Base-by-base conservation (phyloP, 2,329 filamentous ascomycete species). In the Pseudomassariella vexata region DNA sequence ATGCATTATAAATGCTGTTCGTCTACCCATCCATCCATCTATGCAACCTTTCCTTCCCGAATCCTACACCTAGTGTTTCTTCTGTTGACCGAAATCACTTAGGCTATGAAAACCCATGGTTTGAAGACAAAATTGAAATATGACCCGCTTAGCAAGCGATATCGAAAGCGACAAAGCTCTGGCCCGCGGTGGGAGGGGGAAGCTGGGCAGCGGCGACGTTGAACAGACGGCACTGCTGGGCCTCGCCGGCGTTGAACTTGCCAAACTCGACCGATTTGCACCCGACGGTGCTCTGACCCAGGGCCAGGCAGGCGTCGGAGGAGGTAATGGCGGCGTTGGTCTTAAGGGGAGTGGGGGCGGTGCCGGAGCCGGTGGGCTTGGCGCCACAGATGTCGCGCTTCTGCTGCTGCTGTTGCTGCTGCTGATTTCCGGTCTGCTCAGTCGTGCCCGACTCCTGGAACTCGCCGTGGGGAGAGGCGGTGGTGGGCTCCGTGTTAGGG, bases 401-500 rank as follows among this genome's bases (percentile, higher is more conserved):
- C n/a, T n/a, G n/a, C n/a, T n/a, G n/a, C n/a, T n/a, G n/a, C n/a
- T n/a, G n/a, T n/a, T n/a, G 22, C 22, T 24, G 10, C 6, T 24
- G 22, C 18, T 28, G 17, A 19, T 34, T 25, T n/a, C 14, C 20
- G 24, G 12, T 14, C 24, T 16, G 18, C n/a, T 17, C 26, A 17
- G 30, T 21, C 3, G 17, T 15, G 7, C 9, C 12, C 16, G 9
- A 18, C 17, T 21, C 24, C 18, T 19, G 19, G 25, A 18, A 15
- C 9, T 12, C 10, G 1, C 32, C 32, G 5, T 30, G 20, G 3
- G 36, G 36, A 18, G 27, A 24, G 15, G 23, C 19, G n/a, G 27
- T 11, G 10, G 37, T 39, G 9, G 37, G 37, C 10, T 29, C 28
- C 17, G 12, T 18, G 21, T 19, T 39, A 11, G 37, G 37, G 15